These are phyloP conservation scores for Lipomyces yamanashiensis DNA, from an alignment of 805 yeast species.

Conservation along the genomic window DNA sequence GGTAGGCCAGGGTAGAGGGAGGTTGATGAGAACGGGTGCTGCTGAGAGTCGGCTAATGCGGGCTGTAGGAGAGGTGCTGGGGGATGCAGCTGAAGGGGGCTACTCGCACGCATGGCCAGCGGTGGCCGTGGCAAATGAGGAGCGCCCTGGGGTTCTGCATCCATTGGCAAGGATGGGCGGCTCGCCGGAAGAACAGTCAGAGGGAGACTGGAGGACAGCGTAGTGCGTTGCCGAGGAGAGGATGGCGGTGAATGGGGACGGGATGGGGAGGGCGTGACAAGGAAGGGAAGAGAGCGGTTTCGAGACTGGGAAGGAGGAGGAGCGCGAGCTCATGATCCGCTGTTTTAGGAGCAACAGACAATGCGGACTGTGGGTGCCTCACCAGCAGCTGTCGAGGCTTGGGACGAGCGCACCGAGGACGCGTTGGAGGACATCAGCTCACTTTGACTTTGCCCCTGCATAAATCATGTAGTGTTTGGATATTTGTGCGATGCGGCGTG, in stretches of 20 bases:
- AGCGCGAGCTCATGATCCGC: neutral
- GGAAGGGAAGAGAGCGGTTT: neutral
- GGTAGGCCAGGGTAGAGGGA: neutral
- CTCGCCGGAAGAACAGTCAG: conserved; percentile 5
- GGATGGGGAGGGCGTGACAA: neutral
- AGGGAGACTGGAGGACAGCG: neutral
- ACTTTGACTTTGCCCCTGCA: conserved; percentile 18
- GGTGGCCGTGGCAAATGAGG: conserved; percentile 18
- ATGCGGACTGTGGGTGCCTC: too few relatives aligned
- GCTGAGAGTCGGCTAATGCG: neutral
- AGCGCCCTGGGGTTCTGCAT: conserved; percentile 1
- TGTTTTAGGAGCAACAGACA: neutral
- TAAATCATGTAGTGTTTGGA: neutral
- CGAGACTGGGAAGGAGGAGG: neutral
- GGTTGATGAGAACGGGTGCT: neutral
- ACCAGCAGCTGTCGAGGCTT: neutral
- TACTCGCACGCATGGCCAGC: conserved; percentile 1
- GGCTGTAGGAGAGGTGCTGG: conserved; percentile 4
- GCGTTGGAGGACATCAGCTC: conserved; percentile 11
- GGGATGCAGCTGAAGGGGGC: conserved; percentile 8
- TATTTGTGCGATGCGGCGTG: conserved; percentile 7
- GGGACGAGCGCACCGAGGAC: neutral
- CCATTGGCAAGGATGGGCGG: neutral
- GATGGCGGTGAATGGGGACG: neutral
- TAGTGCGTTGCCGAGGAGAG: neutral